Base-by-base conservation (phyloP, 208 protist genomes). In the Leishmania tarentolae region DNA sequence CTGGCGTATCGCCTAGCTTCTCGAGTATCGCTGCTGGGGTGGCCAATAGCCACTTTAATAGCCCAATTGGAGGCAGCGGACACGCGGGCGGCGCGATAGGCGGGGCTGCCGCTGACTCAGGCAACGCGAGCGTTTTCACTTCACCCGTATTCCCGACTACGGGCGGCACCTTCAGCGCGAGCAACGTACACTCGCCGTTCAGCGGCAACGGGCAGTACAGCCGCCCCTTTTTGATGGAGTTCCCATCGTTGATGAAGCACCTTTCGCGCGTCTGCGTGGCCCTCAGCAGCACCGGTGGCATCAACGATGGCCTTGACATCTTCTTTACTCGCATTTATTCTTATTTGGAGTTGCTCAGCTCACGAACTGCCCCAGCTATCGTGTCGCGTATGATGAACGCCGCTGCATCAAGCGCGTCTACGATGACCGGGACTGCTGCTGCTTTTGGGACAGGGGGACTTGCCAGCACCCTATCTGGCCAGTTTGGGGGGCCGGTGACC, bases 241-340 rank as follows among this genome's bases (percentile, higher is more conserved):
- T 96, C 78, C 83, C 88, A 2, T 88, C 79, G 66, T 79, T 96
- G 17, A 93, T 96, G 82, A 93, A 92, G 78, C 81, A 88, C 76
- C 68, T 96, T 42, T 59, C 84, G 61, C 90, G 91, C 40, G 61
- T 93, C 56, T 88, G 86, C 11, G 75, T 80, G 21, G 79, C 84
- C 21, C 77, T 95, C 70, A 86, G 90, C 35, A 78, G 80, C 70
- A 87, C 79, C 73, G 86, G 83, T 15, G 86, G 84, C 47, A 44
- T 97, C 70, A 92, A 86, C 82, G 90, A 95, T 61, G 93, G 90
- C 35, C 82, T 97, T 11, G 93, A 97, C 40, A 79, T 88, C 28
- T 96, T 94, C 86, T 96, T 94, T 80, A 85, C 59, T 35, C 90
- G 94, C 69, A 88, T 97, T 35, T 96, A 91, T 71, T 47, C 78